A percentile compares a stretch with the other conserved stretches of the same genome.
Conservation (phyloP, 2,329 filamentous ascomycete species). For the Microascus cirrosus region DNA sequence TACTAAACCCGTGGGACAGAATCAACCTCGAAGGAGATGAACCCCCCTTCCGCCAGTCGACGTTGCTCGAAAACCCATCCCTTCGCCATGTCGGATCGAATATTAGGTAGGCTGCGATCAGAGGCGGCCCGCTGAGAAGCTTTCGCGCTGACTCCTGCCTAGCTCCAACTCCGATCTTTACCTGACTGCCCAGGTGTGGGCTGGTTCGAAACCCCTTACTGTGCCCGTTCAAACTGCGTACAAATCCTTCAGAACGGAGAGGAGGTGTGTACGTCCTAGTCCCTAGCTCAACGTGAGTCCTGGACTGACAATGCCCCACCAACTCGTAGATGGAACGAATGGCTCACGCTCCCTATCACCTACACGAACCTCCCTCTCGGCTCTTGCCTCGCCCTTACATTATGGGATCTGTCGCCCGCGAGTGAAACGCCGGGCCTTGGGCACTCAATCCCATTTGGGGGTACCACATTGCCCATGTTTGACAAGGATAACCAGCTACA, state of each 20-base stretch:
- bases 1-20: conserved; percentile 1
- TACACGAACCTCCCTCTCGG: conserved; percentile 75
- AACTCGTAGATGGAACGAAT: conserved; percentile 73
- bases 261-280: conserved; percentile 31
- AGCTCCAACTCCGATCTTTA: conserved; percentile 82
- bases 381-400: conserved; percentile 77
- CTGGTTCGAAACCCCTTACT: conserved; percentile 87
- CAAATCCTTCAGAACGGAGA: conserved; percentile 71
- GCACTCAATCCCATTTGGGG: conserved; percentile 84
- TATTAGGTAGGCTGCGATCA: conserved; percentile 41
- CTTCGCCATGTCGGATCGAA: conserved; percentile 83
- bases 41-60: conserved; percentile 41
- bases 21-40: conserved; percentile 35
- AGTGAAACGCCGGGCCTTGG: conserved; percentile 58
- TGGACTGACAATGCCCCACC: not conserved
- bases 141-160: conserved; percentile 4
- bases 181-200: conserved; percentile 87
- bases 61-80: conserved; percentile 65
- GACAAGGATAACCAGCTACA: conserved; percentile 84
- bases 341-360: conserved; percentile 77
- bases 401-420: conserved; percentile 87
- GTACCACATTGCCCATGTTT: conserved; percentile 86
- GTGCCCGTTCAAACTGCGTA: conserved; percentile 89
- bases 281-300: not conserved
- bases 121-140: not conserved